Percentiles rank a stretch among this genome's conserved stretches.
Evolutionary conservation across 2,329 filamentous ascomycete genomes (phyloP).

Genomic region (Trichoderma koningiopsis): DNA sequence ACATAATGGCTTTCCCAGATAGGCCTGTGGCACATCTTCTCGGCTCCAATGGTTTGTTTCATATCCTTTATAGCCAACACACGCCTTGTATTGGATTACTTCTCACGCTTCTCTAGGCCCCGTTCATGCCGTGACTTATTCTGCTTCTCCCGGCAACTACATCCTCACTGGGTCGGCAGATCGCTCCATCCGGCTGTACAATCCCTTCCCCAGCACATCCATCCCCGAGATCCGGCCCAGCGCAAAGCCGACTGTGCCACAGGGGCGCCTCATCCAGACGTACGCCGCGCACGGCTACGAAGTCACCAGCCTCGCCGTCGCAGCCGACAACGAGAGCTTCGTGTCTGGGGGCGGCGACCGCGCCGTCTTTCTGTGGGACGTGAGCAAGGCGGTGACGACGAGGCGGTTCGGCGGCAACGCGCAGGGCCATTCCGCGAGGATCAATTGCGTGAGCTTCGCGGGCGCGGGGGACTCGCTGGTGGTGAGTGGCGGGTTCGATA

Average conservation of each 20-base stretch:
- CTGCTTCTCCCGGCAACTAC: slow-evolving; percentile 71
- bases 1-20: slow-evolving; percentile 49
- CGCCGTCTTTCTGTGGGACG: slow-evolving; percentile 92
- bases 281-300: slow-evolving; percentile 92
- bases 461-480: slow-evolving; percentile 75
- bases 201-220: slow-evolving; percentile 60
- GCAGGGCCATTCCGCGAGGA: slow-evolving; percentile 67
- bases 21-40: slow-evolving; percentile 57
- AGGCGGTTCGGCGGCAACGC: slow-evolving; percentile 68
- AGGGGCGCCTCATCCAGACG: slow-evolving; percentile 74
- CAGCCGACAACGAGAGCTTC: slow-evolving; percentile 79
- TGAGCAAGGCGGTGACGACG: slow-evolving; percentile 74
- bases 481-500: slow-evolving; percentile 73
- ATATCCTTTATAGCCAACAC: neutral
- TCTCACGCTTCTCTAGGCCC: slow-evolving; percentile 53
- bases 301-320: slow-evolving; percentile 77
- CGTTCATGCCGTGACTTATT: slow-evolving; percentile 73
- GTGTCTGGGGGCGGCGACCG: slow-evolving; percentile 88
- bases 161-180: slow-evolving; percentile 86
- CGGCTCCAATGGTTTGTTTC: slow-evolving; percentile 58
- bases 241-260: slow-evolving; percentile 38
- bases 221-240: slow-evolving; percentile 35
- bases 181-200: slow-evolving; percentile 83
- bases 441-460: slow-evolving; percentile 79
- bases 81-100: neutral